phyloP scores from a whole-genome alignment of 257 asterid species.

The Voacanga thouarsii region DNA sequence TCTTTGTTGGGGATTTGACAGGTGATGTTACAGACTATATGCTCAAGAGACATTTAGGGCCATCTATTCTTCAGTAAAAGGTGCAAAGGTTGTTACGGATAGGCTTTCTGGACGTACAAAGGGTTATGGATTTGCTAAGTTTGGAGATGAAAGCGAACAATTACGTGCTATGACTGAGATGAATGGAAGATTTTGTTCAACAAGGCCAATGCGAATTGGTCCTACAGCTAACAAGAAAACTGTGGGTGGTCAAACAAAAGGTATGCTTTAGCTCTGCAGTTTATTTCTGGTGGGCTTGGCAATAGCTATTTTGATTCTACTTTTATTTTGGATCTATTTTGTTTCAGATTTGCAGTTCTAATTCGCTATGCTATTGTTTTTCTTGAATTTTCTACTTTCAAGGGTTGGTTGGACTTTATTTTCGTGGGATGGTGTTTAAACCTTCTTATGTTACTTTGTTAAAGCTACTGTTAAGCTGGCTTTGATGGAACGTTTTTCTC shows the following conservation, averaged over 20 bases:
- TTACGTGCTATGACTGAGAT: conserved; percentile 86
- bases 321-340: neutral
- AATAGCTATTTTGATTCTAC: neutral
- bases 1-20: conserved; percentile 94
- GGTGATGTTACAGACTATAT: conserved; percentile 85
- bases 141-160: conserved; percentile 82
- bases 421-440: conserved; percentile 23
- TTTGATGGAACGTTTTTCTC: too few species aligned
- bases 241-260: conserved; percentile 56
- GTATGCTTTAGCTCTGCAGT: conserved; percentile 29
- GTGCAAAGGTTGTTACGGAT: conserved; percentile 89
- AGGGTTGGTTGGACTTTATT: conserved; percentile 21
- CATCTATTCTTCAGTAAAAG: conserved; percentile 64
- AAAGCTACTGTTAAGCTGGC: conserved; percentile 15
- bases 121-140: conserved; percentile 94
- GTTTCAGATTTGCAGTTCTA: neutral
- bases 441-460: conserved; percentile 41
- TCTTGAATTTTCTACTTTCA: conserved; percentile 31
- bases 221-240: conserved; percentile 90
- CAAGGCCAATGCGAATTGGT: conserved; percentile 94
- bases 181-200: conserved; percentile 88
- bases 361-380: conserved; percentile 24
- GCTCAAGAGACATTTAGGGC: conserved; percentile 90
- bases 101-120: conserved; percentile 79
- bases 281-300: conserved; percentile 16